Evolutionary conservation across 2,329 filamentous ascomycete species (phyloP).

Genomic region (Scortechinia acanthostroma): DNA sequence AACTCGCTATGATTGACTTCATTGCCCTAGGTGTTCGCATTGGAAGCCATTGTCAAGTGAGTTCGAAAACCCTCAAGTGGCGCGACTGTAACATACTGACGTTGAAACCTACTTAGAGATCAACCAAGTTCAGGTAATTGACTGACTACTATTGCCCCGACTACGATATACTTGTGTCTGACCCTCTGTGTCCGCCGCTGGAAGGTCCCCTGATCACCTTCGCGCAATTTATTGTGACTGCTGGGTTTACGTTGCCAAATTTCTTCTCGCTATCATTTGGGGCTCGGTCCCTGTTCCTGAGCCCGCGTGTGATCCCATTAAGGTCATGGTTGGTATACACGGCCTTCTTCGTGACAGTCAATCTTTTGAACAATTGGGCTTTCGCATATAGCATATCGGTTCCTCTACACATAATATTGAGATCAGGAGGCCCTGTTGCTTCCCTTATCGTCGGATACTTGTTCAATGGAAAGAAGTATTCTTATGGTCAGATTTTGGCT

Average conservation of each 20-base stretch:
- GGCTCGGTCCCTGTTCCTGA: not conserved
- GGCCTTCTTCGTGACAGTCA: not conserved
- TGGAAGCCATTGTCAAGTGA: not conserved
- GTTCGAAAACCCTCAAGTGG: too few species aligned
- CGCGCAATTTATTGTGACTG: not conserved
- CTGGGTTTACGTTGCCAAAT: not conserved
- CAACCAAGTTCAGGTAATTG: not conserved
- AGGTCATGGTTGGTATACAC: slow-evolving; percentile 1
- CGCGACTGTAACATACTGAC: not conserved
- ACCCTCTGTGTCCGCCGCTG: too few species aligned
- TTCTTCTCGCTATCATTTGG: not conserved
- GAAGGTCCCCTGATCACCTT: not conserved
- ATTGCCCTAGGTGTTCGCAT: not conserved
- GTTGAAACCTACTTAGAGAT: not conserved
- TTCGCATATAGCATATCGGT: slow-evolving; percentile 1
- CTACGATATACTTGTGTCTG: too few species aligned
- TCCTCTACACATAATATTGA: not conserved
- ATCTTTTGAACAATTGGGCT: slow-evolving; percentile 2
- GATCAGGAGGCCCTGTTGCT: not conserved
- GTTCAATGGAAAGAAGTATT: not conserved
- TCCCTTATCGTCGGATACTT: not conserved
- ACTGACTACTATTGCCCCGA: too few species aligned
- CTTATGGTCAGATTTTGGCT: not conserved
- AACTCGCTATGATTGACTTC: not conserved
- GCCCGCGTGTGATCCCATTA: not conserved